These are phyloP conservation scores for Sonneratia caseolaris DNA, from an alignment of 345 rosid species.

Conservation along the genomic window DNA sequence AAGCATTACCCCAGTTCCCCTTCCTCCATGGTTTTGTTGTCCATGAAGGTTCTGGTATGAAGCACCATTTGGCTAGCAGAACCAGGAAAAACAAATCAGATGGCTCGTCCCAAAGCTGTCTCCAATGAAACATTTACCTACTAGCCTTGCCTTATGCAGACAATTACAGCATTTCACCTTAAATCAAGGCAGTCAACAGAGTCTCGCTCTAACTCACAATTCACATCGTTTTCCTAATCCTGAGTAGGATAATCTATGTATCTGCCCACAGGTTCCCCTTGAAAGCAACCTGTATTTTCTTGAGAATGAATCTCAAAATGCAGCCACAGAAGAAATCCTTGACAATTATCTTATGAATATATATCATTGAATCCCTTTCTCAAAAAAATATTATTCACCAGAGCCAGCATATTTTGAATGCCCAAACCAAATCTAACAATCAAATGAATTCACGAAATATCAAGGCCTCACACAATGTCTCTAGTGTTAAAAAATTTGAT, in stretches of 20 bases:
- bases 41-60: slow-evolving; percentile 42
- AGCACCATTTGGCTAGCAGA: slow-evolving; percentile 53
- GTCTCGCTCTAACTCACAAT: background rate
- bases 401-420: background rate
- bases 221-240: background rate
- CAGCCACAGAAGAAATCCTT: background rate
- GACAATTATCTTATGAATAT: background rate
- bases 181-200: background rate
- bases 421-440: background rate
- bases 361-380: background rate
- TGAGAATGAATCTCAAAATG: background rate
- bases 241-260: background rate
- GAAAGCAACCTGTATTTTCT: background rate
- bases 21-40: slow-evolving; percentile 74
- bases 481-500: background rate
- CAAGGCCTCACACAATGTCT: background rate
- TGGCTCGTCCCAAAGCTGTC: background rate
- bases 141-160: background rate
- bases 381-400: background rate
- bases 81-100: background rate
- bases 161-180: background rate
- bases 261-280: background rate
- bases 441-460: background rate
- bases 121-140: background rate
- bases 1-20: slow-evolving; percentile 73